Conservation (phyloP, 2,329 filamentous ascomycete genomes). For the Aureobasidium leucospermi region DNA sequence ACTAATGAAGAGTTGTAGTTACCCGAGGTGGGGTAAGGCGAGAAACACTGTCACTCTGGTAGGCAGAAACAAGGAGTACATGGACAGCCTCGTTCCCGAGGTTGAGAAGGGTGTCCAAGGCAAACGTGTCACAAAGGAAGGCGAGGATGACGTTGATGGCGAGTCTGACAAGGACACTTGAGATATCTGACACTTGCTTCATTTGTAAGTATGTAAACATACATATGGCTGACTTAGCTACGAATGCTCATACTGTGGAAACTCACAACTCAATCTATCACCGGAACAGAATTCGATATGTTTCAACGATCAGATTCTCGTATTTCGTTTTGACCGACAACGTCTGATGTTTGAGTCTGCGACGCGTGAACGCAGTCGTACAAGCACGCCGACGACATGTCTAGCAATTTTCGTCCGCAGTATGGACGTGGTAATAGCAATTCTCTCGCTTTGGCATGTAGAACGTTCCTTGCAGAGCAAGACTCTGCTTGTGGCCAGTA, state of each 20-base stretch:
- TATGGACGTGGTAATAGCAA: not conserved
- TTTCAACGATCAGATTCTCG: too few species aligned
- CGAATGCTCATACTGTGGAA: too few species aligned
- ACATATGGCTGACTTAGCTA: not conserved
- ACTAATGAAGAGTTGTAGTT: constrained; percentile 39
- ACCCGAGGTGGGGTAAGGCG: constrained; percentile 84
- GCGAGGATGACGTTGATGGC: constrained; percentile 43
- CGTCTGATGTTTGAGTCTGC: too few species aligned
- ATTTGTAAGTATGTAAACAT: not conserved
- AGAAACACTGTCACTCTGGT: constrained; percentile 88
- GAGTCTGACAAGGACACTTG: constrained; percentile 15
- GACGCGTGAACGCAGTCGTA: too few species aligned
- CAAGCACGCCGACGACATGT: too few species aligned
- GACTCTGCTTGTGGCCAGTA: not conserved
- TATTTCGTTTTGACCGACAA: too few species aligned
- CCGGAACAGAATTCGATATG: too few species aligned
- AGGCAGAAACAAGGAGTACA: constrained; percentile 62
- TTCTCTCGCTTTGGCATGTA: not conserved
- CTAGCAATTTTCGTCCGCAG: not conserved
- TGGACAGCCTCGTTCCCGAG: constrained; percentile 72
- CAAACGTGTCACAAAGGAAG: constrained; percentile 60
- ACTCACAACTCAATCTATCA: too few species aligned
- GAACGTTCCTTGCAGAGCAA: not conserved
- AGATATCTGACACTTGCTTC: not conserved
- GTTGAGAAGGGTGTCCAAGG: constrained; percentile 73